phyloP scores from a whole-genome alignment of 768 basidiomycete genomes.

The Suillus placidus region DNA sequence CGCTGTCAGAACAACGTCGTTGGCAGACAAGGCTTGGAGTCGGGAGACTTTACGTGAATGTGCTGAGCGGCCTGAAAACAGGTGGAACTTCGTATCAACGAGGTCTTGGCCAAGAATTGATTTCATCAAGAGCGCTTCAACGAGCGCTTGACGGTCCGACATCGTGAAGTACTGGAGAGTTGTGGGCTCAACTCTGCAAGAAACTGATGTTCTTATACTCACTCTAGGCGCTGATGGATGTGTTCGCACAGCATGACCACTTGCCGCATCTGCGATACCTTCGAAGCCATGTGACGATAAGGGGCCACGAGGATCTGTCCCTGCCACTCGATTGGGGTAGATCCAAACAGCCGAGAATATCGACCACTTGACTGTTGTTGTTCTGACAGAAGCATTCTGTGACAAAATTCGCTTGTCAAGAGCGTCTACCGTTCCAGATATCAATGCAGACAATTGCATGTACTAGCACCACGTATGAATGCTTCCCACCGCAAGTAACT shows the following conservation, averaged over 20 bases:
- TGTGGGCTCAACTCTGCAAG: neutral
- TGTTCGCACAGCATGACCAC: neutral
- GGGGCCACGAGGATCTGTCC: neutral
- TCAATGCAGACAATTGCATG: neutral
- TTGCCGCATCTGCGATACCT: neutral
- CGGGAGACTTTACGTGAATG: constrained; percentile 13
- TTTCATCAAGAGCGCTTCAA: constrained; percentile 26
- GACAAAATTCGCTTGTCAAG: neutral
- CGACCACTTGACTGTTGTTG: neutral
- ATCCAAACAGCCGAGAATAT: neutral
- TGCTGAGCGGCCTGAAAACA: constrained; percentile 27
- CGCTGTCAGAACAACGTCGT: constrained; percentile 28
- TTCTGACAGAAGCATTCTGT: neutral
- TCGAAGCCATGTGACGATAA: neutral
- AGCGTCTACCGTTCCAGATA: neutral
- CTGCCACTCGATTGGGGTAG: neutral
- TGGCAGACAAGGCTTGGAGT: constrained; percentile 30
- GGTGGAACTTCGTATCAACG: constrained; percentile 35
- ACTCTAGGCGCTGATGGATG: neutral
- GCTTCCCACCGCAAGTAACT: neutral
- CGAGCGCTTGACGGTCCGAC: constrained; percentile 16
- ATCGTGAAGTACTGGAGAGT: neutral
- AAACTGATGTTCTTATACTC: neutral
- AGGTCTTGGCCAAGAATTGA: constrained; percentile 31
- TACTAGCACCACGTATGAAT: neutral